A percentile compares a stretch with the other conserved stretches of the same genome.
Evolutionary conservation across 495 filamentous ascomycete genomes (phyloP).

Genomic region (Podospora pseudocomata): DNA sequence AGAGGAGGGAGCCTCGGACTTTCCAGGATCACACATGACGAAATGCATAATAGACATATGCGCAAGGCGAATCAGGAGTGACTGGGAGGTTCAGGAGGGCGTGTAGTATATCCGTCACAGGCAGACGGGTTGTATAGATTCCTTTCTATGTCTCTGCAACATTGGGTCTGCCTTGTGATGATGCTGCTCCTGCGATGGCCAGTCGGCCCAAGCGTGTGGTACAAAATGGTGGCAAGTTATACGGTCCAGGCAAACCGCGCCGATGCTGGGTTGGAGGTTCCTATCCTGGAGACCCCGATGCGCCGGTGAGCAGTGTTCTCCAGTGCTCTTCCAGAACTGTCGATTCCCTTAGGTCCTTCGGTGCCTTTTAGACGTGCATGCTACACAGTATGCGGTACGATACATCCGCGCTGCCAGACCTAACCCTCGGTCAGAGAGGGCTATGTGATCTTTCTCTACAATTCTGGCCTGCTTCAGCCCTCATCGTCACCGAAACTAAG

Average conservation of each 20-base stretch:
- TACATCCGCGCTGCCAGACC: neutral
- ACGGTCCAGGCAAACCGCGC: too few relatives aligned
- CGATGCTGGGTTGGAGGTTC: neutral
- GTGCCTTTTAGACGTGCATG: neutral
- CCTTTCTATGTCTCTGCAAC: constrained; percentile 15
- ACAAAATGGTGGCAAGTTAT: too few relatives aligned
- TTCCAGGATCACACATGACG: constrained; percentile 3
- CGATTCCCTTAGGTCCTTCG: neutral
- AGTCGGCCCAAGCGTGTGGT: neutral
- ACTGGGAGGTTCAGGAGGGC: neutral
- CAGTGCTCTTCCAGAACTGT: neutral
- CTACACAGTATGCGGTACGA: neutral
- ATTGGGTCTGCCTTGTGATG: neutral
- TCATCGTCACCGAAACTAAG: constrained; percentile 56
- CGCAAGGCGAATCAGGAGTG: neutral
- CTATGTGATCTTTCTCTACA: neutral
- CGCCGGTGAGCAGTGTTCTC: neutral
- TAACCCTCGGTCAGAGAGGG: neutral
- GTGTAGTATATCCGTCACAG: constrained; percentile 22
- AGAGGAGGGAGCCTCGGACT: neutral
- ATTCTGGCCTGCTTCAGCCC: constrained; percentile 22
- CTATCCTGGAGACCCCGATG: neutral
- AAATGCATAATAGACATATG: neutral
- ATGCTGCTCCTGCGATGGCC: neutral
- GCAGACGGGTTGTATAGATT: constrained; percentile 25